Conservation (phyloP, 345 rosid genomes). For the Ailanthus altissimus region DNA sequence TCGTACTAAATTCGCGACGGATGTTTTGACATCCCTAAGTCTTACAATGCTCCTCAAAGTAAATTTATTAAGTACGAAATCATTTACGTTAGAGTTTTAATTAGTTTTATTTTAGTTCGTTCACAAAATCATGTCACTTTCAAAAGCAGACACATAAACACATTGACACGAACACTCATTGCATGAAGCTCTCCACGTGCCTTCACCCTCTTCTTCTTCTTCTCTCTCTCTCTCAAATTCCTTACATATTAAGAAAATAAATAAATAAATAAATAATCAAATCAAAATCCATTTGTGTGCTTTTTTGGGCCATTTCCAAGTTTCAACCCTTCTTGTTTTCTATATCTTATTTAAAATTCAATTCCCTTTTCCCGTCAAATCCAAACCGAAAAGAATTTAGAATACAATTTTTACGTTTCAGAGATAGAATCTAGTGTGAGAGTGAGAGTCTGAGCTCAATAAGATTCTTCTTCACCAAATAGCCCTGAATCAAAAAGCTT, state of each 20-base stretch:
- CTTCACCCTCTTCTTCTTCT: constrained; percentile 11
- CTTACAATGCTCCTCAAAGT: too few relatives aligned
- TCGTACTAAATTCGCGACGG: too few relatives aligned
- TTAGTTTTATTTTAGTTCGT: too few relatives aligned
- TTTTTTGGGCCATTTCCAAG: not conserved
- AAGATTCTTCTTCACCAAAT: constrained; percentile 17
- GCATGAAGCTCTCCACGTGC: constrained; percentile 46
- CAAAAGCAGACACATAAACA: not conserved
- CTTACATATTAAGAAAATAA: constrained; percentile 21
- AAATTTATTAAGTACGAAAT: too few relatives aligned
- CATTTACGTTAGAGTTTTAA: too few relatives aligned
- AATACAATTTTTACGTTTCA: not conserved
- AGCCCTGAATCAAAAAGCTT: constrained; percentile 27
- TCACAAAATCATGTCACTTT: not conserved
- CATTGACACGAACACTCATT: not conserved
- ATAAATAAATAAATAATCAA: not conserved
- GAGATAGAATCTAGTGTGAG: not conserved
- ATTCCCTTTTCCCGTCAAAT: constrained; percentile 17
- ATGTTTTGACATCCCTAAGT: too few relatives aligned
- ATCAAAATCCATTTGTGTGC: not conserved
- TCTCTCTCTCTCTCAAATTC: not conserved
- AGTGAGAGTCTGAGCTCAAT: constrained; percentile 7
- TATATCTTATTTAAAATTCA: not conserved
- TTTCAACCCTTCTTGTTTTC: not conserved
- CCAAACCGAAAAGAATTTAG: not conserved